Evolutionary conservation across 2,329 filamentous ascomycete species (phyloP).

Genomic region (Lachnum nothofagi): DNA sequence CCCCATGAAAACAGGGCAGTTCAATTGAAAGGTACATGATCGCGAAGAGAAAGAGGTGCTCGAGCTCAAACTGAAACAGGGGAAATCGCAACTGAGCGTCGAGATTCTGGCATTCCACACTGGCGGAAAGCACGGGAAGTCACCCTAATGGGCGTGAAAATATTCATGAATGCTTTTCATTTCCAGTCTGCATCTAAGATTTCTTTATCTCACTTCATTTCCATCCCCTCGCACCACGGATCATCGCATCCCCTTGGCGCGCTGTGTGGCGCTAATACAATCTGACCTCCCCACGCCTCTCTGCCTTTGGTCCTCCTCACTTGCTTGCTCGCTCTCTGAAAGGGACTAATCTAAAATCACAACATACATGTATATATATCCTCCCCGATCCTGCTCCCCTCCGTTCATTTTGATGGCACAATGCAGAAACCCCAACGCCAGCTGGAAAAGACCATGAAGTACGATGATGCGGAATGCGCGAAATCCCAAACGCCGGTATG

Average conservation of each 20-base stretch:
- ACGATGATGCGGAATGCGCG: conserved; percentile 9
- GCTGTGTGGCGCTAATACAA: not conserved
- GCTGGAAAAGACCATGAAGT: conserved; percentile 6
- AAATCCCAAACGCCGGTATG: conserved; percentile 22
- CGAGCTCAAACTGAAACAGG: too few relatives aligned
- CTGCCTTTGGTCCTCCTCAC: not conserved
- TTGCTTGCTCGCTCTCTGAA: not conserved
- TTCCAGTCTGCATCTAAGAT: conserved; percentile 6
- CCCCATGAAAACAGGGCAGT: too few relatives aligned
- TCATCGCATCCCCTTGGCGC: too few relatives aligned
- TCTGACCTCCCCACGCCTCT: not conserved
- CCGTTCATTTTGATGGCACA: conserved; percentile 1
- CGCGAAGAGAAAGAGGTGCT: too few relatives aligned
- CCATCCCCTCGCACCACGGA: not conserved
- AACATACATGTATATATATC: conserved; percentile 3
- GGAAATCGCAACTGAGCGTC: too few relatives aligned
- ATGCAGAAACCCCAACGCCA: conserved; percentile 14
- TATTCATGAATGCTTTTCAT: conserved; percentile 9
- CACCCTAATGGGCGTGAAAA: not conserved
- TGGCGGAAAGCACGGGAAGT: not conserved
- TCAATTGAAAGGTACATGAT: too few relatives aligned
- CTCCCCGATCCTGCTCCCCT: conserved; percentile 2
- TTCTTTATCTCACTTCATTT: conserved; percentile 9
- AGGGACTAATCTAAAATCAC: conserved; percentile 9
- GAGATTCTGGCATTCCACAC: too few relatives aligned